Evolutionary conservation across 768 basidiomycete species (phyloP).

Genomic region (Mycena albidolilacea): DNA sequence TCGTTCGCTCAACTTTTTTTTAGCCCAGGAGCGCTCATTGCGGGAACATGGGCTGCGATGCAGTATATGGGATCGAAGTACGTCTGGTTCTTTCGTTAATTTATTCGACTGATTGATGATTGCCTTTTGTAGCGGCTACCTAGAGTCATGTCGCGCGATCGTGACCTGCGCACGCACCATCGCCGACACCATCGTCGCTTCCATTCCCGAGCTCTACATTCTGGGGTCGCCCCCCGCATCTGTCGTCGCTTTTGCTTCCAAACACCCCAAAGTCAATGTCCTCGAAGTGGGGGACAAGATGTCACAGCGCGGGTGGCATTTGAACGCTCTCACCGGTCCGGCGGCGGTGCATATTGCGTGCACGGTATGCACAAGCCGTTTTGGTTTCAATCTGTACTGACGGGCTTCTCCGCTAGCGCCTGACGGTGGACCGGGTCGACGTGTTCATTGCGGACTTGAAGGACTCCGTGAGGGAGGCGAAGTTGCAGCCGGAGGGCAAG

Average conservation of each 20-base stretch:
- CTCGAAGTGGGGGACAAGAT: constrained; percentile 93
- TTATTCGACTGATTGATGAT: constrained; percentile 13
- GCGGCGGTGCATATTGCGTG: constrained; percentile 93
- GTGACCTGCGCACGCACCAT: constrained; percentile 82
- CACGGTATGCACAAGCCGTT: constrained; percentile 71
- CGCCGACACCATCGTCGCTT: constrained; percentile 72
- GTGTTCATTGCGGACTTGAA: constrained; percentile 89
- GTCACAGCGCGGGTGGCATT: constrained; percentile 90
- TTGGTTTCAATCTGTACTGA: constrained; percentile 14
- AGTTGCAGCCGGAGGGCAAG: constrained; percentile 72
- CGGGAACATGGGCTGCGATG: constrained; percentile 97
- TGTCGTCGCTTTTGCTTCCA: constrained; percentile 89
- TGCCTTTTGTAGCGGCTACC: constrained; percentile 77
- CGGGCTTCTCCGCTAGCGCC: constrained; percentile 61
- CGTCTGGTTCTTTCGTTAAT: constrained; percentile 40
- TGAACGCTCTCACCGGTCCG: constrained; percentile 87
- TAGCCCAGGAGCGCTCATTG: constrained; percentile 93
- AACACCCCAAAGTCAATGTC: constrained; percentile 74
- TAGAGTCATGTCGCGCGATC: constrained; percentile 86
- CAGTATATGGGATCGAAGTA: constrained; percentile 92
- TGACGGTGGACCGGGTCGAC: constrained; percentile 85
- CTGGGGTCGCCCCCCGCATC: constrained; percentile 93
- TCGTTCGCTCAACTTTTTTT: constrained; percentile 6
- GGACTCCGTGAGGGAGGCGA: constrained; percentile 81
- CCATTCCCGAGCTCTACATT: constrained; percentile 88